Evolutionary conservation across 2,329 filamentous ascomycete genomes (phyloP).

Genomic region (Neocatenulostroma microsporum): DNA sequence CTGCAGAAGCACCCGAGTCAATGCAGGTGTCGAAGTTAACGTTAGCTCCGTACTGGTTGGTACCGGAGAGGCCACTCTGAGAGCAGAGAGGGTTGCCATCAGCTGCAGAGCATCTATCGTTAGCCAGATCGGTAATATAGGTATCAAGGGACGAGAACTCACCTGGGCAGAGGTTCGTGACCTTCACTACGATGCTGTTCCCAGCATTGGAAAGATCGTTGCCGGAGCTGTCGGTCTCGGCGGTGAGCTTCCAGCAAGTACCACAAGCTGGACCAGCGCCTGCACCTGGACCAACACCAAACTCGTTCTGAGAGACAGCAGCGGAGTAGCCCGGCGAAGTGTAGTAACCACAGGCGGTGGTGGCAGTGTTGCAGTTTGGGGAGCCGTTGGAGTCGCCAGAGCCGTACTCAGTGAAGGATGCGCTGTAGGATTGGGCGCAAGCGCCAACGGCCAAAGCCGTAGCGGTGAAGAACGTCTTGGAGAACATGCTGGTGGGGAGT

Average conservation of each 20-base stretch:
- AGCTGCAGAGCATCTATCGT: slow-evolving; percentile 8
- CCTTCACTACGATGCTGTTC: slow-evolving; percentile 32
- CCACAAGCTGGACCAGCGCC: slow-evolving; percentile 35
- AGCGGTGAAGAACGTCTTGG: neutral
- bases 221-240: slow-evolving; percentile 27
- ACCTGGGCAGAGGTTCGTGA: slow-evolving; percentile 35
- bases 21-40: slow-evolving; percentile 37
- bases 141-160: neutral
- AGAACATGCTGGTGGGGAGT: no score
- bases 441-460: neutral
- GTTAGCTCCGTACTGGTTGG: slow-evolving; percentile 34
- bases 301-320: slow-evolving; percentile 33
- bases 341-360: slow-evolving; percentile 32
- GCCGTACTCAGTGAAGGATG: slow-evolving; percentile 33
- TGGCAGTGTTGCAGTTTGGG: slow-evolving; percentile 31
- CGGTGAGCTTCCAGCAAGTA: slow-evolving; percentile 25
- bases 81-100: slow-evolving; percentile 33
- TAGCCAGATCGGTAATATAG: neutral
- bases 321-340: slow-evolving; percentile 29
- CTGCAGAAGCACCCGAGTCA: slow-evolving; percentile 31
- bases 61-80: slow-evolving; percentile 24
- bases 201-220: slow-evolving; percentile 24
- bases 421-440: slow-evolving; percentile 12
- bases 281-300: slow-evolving; percentile 30
- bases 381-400: slow-evolving; percentile 26